A percentile compares a stretch with the other conserved stretches of the same genome.
phyloP scores from a whole-genome alignment of 139 green algal species.

The Chlorella vulgaris region DNA sequence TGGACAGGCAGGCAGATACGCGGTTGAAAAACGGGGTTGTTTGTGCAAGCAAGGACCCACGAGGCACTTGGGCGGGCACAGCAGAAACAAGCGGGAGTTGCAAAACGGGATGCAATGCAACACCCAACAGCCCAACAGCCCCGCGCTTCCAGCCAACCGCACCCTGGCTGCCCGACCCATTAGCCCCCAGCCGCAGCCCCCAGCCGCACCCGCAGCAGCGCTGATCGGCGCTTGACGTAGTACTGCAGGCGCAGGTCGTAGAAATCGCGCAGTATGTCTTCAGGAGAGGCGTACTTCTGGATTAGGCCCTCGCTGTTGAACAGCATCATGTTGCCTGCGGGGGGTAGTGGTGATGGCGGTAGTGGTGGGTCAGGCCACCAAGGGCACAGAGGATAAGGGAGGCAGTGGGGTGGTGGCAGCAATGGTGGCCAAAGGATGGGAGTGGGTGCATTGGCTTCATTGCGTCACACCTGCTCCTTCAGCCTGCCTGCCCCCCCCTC shows the following conservation, averaged over 20 bases:
- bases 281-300: constrained; percentile 86
- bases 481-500: neutral
- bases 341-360: neutral
- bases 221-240: constrained; percentile 81
- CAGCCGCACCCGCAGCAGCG: constrained; percentile 63
- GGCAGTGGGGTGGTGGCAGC: neutral
- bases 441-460: neutral
- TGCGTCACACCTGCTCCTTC: too few relatives aligned
- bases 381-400: too few relatives aligned
- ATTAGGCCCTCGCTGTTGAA: constrained; percentile 92
- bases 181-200: too few relatives aligned
- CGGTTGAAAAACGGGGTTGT: too few relatives aligned
- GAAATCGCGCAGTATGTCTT: constrained; percentile 94
- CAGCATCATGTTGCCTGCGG: constrained; percentile 97
- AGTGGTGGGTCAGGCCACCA: neutral
- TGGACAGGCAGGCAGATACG: too few relatives aligned
- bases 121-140: too few relatives aligned
- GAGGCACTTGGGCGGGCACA: too few relatives aligned
- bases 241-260: constrained; percentile 85
- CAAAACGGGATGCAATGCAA: too few relatives aligned
- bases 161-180: too few relatives aligned
- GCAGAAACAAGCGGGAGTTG: too few relatives aligned
- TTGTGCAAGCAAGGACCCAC: too few relatives aligned
- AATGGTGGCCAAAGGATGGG: neutral
- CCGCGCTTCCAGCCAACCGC: too few relatives aligned